Evolutionary conservation across 208 protist species (phyloP).

Genomic region (Trypanosoma vivax): DNA sequence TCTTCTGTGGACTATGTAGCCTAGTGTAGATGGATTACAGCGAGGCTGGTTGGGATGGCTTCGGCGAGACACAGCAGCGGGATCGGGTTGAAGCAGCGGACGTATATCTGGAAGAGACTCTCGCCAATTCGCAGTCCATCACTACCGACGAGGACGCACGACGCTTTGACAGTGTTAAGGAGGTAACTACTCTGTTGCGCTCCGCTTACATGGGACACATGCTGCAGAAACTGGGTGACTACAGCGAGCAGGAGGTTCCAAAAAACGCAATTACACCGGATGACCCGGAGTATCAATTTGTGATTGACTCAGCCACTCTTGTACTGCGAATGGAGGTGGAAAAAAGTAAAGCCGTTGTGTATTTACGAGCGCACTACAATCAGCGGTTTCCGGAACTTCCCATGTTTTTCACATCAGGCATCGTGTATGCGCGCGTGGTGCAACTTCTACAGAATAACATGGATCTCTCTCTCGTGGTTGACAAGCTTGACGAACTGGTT

Average conservation of each 20-base stretch:
- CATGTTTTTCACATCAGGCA: constrained; percentile 80
- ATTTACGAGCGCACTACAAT: constrained; percentile 82
- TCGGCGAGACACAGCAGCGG: constrained; percentile 7
- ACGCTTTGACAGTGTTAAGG: constrained; percentile 72
- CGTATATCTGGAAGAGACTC: constrained; percentile 30
- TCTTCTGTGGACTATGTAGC: constrained; percentile 7
- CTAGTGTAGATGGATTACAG: constrained; percentile 30
- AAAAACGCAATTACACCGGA: constrained; percentile 82
- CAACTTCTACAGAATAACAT: constrained; percentile 80
- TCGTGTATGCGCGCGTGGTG: constrained; percentile 82
- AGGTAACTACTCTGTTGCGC: constrained; percentile 72
- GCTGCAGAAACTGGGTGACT: constrained; percentile 66
- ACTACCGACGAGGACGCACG: constrained; percentile 65
- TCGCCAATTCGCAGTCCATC: constrained; percentile 23
- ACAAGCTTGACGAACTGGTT: constrained; percentile 69
- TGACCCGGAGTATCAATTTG: constrained; percentile 85
- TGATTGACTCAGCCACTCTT: constrained; percentile 82
- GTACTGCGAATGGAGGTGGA: constrained; percentile 87
- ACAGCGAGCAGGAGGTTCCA: constrained; percentile 40
- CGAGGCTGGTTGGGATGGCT: constrained; percentile 57
- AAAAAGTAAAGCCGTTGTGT: constrained; percentile 82
- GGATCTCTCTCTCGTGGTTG: constrained; percentile 57
- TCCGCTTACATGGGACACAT: constrained; percentile 71
- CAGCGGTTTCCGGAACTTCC: constrained; percentile 85
- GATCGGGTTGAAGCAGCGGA: constrained; percentile 7